phyloP scores from a whole-genome alignment of 192 early-diverging fungal genomes.

The Coemansia sp. region DNA sequence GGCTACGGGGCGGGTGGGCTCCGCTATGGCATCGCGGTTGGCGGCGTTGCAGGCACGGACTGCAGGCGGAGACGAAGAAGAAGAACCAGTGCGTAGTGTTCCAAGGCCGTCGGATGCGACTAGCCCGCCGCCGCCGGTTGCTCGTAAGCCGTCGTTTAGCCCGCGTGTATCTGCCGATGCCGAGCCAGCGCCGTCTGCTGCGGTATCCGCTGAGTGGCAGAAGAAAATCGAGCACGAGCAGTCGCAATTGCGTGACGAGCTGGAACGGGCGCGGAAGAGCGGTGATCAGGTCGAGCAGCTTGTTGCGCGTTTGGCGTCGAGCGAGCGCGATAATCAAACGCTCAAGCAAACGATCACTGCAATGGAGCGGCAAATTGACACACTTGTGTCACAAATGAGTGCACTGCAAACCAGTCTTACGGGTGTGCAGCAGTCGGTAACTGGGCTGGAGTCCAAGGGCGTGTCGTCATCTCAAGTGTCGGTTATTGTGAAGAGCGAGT shows the following conservation, averaged over 20 bases:
- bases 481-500: slow-evolving; percentile 24
- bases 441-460: slow-evolving; percentile 14
- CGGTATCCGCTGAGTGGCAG: slow-evolving; percentile 40
- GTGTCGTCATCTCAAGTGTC: slow-evolving; percentile 23
- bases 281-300: slow-evolving; percentile 28
- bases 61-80: slow-evolving; percentile 21
- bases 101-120: not conserved
- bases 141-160: slow-evolving; percentile 30
- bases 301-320: slow-evolving; percentile 18
- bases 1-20: slow-evolving; percentile 42
- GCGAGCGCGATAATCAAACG: slow-evolving; percentile 37
- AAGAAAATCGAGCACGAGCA: slow-evolving; percentile 46
- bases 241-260: slow-evolving; percentile 26
- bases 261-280: slow-evolving; percentile 17
- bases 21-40: slow-evolving; percentile 51
- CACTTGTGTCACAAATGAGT: slow-evolving; percentile 19
- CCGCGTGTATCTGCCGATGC: slow-evolving; percentile 1
- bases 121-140: slow-evolving; percentile 12
- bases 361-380: slow-evolving; percentile 36
- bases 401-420: slow-evolving; percentile 18
- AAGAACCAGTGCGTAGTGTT: not conserved
- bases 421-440: slow-evolving; percentile 23
- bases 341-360: slow-evolving; percentile 33
- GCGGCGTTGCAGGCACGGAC: slow-evolving; percentile 49
- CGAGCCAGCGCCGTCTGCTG: not conserved